Evolutionary conservation across 73 alveolate genomes (phyloP).

Genomic region (Paramecium biaurelia): DNA sequence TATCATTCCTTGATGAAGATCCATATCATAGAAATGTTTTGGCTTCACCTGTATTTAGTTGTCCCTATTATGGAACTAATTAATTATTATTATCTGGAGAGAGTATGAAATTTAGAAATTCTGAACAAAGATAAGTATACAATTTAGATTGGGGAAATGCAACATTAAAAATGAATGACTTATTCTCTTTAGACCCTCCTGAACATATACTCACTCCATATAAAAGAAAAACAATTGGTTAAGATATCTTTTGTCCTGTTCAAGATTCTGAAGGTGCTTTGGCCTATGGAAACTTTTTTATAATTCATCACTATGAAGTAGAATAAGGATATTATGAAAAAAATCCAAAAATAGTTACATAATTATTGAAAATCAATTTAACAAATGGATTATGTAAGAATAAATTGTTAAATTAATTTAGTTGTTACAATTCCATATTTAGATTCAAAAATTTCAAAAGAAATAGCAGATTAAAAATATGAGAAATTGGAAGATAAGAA

Average conservation of each 20-base stretch:
- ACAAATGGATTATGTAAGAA: background rate
- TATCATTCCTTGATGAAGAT: background rate
- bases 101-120: background rate
- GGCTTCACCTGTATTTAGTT: background rate
- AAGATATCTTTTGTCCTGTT: background rate
- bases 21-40: background rate
- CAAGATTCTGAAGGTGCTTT: background rate
- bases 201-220: conserved; percentile 20
- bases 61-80: conserved; percentile 3
- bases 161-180: background rate
- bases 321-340: background rate
- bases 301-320: background rate
- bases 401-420: background rate
- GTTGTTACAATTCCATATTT: background rate
- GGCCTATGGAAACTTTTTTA: background rate
- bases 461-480: background rate
- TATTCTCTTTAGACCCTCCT: conserved; percentile 43
- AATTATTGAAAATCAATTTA: background rate
- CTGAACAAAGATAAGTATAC: background rate
- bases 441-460: background rate
- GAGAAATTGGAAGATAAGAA: background rate
- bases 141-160: background rate
- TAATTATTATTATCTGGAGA: conserved; percentile 33
- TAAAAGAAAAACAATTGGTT: background rate
- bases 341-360: background rate